Percentiles rank a stretch among this genome's conserved stretches.
Conservation (phyloP, 2,329 filamentous ascomycete species). For the Seiridium cupressi region DNA sequence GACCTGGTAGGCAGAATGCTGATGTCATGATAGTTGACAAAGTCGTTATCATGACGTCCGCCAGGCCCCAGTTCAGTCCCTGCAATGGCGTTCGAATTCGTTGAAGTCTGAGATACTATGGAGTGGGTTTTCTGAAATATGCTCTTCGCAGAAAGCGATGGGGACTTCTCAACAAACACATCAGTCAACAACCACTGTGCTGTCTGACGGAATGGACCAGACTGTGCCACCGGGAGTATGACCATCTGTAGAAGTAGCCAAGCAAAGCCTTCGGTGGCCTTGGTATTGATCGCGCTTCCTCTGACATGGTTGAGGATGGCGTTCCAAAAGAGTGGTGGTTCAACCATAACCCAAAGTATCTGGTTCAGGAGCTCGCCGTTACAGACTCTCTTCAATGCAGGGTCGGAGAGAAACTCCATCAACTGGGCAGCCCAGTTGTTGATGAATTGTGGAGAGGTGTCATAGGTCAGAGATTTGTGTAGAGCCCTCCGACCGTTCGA, state of each 20-base stretch:
- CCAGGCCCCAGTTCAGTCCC: constrained; percentile 40
- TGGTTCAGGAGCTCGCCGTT: constrained; percentile 34
- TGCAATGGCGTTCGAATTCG: background rate
- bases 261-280: constrained; percentile 26
- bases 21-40: constrained; percentile 57
- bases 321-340: constrained; percentile 51
- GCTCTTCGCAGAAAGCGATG: background rate
- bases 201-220: constrained; percentile 20
- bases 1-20: constrained; percentile 64
- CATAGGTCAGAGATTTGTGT: constrained; percentile 12
- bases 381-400: constrained; percentile 14
- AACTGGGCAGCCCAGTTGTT: constrained; percentile 11
- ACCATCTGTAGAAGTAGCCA: constrained; percentile 42
- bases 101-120: background rate
- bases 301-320: constrained; percentile 20
- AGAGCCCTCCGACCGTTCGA: constrained; percentile 13
- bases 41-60: constrained; percentile 73
- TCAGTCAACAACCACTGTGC: constrained; percentile 26
- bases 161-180: background rate
- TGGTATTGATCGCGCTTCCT: constrained; percentile 11
- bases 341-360: constrained; percentile 42
- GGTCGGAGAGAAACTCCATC: constrained; percentile 14
- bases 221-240: constrained; percentile 30
- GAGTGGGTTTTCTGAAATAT: background rate
- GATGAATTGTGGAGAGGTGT: constrained; percentile 8